A percentile compares a stretch with the other conserved stretches of the same genome.
Evolutionary conservation across 495 filamentous ascomycete genomes (phyloP).

Genomic region (Astrothelium macrocarpum): DNA sequence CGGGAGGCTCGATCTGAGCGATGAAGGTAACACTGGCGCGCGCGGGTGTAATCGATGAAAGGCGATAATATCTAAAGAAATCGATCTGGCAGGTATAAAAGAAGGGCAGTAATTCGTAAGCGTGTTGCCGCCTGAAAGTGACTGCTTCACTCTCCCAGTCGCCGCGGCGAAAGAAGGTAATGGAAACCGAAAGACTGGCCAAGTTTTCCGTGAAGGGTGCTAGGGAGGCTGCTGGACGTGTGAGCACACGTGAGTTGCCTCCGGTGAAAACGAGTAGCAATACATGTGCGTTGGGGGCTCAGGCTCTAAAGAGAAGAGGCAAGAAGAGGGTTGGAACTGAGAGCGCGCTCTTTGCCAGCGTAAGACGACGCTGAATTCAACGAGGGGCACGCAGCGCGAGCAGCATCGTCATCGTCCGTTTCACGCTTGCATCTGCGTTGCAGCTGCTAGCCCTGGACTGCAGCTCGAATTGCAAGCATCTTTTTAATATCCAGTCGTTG

Average conservation of each 20-base stretch:
- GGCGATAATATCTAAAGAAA: neutral
- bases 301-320: neutral
- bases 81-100: conserved; percentile 6
- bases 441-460: neutral
- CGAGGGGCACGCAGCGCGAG: neutral
- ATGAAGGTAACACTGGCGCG: conserved; percentile 9
- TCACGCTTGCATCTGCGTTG: neutral
- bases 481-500: conserved; percentile 7
- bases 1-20: conserved; percentile 8
- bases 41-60: conserved; percentile 4
- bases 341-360: conserved; percentile 1
- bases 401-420: conserved; percentile 1
- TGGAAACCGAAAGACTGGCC: conserved; percentile 5
- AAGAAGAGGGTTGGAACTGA: neutral
- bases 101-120: conserved; percentile 4
- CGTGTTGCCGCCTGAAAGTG: neutral
- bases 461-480: conserved; percentile 5
- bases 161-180: conserved; percentile 4
- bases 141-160: neutral
- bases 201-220: neutral
- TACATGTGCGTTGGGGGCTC: neutral
- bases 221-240: conserved; percentile 3
- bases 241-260: neutral
- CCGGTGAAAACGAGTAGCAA: neutral
- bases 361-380: conserved; percentile 7